Percentiles rank a stretch among this genome's conserved stretches.
These are phyloP conservation scores for Decorospora gaudefroyi DNA, from an alignment of 2,329 filamentous ascomycete species.

Conservation along the genomic window DNA sequence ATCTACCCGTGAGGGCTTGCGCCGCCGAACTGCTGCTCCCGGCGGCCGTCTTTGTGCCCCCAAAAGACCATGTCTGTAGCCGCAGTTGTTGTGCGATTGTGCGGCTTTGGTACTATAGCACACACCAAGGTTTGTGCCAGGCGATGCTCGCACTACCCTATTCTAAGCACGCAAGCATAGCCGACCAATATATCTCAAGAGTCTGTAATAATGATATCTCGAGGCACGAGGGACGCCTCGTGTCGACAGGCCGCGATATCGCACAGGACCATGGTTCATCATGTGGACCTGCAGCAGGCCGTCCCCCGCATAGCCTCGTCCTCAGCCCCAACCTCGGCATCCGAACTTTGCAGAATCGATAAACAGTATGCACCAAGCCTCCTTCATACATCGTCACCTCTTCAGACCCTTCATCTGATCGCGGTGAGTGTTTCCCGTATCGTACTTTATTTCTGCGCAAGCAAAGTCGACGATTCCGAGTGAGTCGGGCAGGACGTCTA, in stretches of 20 bases:
- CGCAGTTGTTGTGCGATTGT: too few relatives aligned
- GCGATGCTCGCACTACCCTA: slow-evolving; percentile 14
- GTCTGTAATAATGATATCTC: slow-evolving; percentile 4
- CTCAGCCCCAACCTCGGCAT: slow-evolving; percentile 28
- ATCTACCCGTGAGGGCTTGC: slow-evolving; percentile 20
- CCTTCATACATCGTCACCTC: slow-evolving; percentile 24
- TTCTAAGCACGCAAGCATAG: slow-evolving; percentile 24
- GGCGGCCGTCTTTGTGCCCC: slow-evolving; percentile 16
- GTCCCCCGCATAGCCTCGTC: slow-evolving; percentile 20
- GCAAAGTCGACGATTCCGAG: slow-evolving; percentile 39
- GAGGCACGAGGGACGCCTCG: slow-evolving; percentile 1
- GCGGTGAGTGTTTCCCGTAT: slow-evolving; percentile 50
- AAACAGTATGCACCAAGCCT: slow-evolving; percentile 20
- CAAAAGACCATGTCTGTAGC: slow-evolving; percentile 4
- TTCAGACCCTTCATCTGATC: slow-evolving; percentile 50
- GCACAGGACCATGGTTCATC: slow-evolving; percentile 17
- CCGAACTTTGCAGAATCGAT: slow-evolving; percentile 24
- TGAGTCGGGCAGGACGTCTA: slow-evolving; percentile 51
- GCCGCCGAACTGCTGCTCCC: slow-evolving; percentile 22
- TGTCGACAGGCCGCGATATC: slow-evolving; percentile 6
- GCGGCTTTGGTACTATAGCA: too few relatives aligned
- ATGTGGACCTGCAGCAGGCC: slow-evolving; percentile 9
- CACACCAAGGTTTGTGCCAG: slow-evolving; percentile 8
- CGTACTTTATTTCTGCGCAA: slow-evolving; percentile 43
- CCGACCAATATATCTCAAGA: slow-evolving; percentile 12